Percentiles rank a stretch among this genome's conserved stretches.
phyloP scores from a whole-genome alignment of 495 filamentous ascomycete species.

The Penicillium paradoxum region DNA sequence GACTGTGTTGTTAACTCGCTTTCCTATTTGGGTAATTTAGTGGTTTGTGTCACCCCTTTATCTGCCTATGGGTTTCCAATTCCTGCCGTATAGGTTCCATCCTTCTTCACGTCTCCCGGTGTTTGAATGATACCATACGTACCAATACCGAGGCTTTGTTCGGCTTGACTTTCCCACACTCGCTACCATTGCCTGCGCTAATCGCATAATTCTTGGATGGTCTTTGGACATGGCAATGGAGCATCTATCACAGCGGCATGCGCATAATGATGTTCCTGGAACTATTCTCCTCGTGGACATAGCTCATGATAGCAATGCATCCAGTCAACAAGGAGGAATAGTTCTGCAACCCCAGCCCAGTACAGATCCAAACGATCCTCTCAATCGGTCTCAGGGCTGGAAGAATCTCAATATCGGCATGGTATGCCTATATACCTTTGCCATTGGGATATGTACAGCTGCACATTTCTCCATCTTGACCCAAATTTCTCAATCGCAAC shows the following conservation, averaged over 20 bases:
- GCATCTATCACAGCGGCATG: not conserved
- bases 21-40: not conserved
- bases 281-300: not conserved
- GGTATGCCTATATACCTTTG: not conserved
- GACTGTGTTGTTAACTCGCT: not conserved
- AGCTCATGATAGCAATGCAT: not conserved
- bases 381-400: slow-evolving; percentile 43
- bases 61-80: not conserved
- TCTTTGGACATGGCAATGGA: not conserved
- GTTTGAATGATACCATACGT: not conserved
- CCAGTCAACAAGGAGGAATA: not conserved
- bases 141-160: not conserved
- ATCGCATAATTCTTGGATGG: too few species aligned
- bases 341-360: slow-evolving; percentile 32
- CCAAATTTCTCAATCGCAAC: slow-evolving; percentile 15
- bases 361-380: slow-evolving; percentile 42
- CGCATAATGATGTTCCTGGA: not conserved
- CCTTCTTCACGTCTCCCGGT: not conserved
- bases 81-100: not conserved
- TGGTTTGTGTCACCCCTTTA: not conserved
- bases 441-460: not conserved
- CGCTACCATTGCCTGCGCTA: too few species aligned
- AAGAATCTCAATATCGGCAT: slow-evolving; percentile 16
- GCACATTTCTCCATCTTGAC: not conserved
- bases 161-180: not conserved